Conservation (phyloP, 371 early-diverging fungal species). For the Syncephalastrum sp. region DNA sequence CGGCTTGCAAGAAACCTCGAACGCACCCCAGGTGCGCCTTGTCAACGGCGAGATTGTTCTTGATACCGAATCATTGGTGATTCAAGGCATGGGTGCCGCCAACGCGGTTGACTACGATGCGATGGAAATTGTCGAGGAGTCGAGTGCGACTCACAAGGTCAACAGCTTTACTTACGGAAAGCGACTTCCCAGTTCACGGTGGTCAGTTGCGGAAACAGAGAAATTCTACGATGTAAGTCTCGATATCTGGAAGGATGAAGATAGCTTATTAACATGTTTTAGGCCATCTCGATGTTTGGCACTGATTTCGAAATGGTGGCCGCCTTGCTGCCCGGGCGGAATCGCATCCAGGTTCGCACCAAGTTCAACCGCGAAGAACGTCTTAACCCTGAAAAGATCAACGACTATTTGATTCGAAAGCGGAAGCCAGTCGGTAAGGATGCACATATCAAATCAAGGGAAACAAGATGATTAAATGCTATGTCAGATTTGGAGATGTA, state of each 20-base stretch:
- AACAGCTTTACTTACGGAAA: constrained; percentile 59
- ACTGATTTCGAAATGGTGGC: constrained; percentile 74
- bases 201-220: constrained; percentile 61
- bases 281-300: constrained; percentile 74
- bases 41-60: constrained; percentile 67
- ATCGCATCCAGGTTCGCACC: constrained; percentile 59
- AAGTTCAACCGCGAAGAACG: constrained; percentile 73
- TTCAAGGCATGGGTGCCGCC: constrained; percentile 35
- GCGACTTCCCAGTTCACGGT: constrained; percentile 33
- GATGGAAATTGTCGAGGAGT: constrained; percentile 73
- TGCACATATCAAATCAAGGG: background rate
- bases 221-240: constrained; percentile 57
- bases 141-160: constrained; percentile 46
- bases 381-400: constrained; percentile 50
- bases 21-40: constrained; percentile 60
- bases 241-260: background rate
- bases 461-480: background rate
- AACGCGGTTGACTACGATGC: constrained; percentile 29
- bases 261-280: background rate
- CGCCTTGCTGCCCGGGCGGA: constrained; percentile 55
- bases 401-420: constrained; percentile 47
- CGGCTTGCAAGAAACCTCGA: constrained; percentile 34
- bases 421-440: constrained; percentile 45
- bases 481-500: constrained; percentile 19
- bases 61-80: constrained; percentile 58